These are phyloP conservation scores for Neurospora terricola DNA, from an alignment of 495 filamentous ascomycete species.

Conservation along the genomic window DNA sequence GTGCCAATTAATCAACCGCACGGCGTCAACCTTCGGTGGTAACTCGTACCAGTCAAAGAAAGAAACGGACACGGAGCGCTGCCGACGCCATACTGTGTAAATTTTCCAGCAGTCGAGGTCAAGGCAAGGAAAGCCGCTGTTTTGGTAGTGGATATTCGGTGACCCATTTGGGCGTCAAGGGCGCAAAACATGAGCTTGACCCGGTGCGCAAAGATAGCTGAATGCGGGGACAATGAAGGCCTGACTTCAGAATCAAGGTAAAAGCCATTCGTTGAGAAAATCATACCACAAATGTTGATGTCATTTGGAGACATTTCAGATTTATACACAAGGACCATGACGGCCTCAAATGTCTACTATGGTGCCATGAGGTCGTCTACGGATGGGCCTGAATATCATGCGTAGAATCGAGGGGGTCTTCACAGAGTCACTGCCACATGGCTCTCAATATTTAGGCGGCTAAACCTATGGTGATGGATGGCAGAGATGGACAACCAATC, in stretches of 20 bases:
- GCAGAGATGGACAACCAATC: not conserved
- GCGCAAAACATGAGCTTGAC: not conserved
- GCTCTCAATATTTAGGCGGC: not conserved
- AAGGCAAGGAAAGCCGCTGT: not conserved
- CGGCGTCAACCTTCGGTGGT: not conserved
- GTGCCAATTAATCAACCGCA: slow-evolving; percentile 3
- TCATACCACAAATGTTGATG: not conserved
- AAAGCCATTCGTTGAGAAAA: not conserved
- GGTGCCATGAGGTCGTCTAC: not conserved
- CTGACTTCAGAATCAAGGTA: not conserved
- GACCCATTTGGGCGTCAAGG: slow-evolving; percentile 8
- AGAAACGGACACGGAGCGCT: not conserved
- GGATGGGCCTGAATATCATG: not conserved
- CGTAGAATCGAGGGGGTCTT: not conserved
- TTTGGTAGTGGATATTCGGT: slow-evolving; percentile 6
- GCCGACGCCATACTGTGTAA: not conserved
- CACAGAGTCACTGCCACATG: not conserved
- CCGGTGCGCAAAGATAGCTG: not conserved
- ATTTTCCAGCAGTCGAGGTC: not conserved
- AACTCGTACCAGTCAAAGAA: not conserved
- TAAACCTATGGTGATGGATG: not conserved
- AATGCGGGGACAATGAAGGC: not conserved
- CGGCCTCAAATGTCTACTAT: not conserved
- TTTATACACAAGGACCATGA: not conserved
- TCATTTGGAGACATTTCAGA: not conserved